Evolutionary conservation across 306 rosid genomes (phyloP), one percentile per base, ranked within the genome.

Genomic region (Lathyrus aphaca): DNA sequence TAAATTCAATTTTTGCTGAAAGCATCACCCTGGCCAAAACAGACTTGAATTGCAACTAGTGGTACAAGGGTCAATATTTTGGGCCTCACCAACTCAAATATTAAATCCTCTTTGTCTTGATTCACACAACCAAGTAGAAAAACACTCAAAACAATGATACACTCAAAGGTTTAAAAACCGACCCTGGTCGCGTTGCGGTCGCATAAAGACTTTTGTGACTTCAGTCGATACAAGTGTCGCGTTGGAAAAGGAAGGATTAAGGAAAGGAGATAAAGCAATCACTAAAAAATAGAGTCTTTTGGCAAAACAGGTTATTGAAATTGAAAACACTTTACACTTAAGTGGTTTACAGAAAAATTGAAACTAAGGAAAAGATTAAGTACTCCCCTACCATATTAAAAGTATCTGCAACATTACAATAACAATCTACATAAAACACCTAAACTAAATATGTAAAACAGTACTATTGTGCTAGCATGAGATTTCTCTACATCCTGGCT

Each of bases 391-490:
- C 56, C 19, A 10, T 45, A 37, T 63, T 53, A 58, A 40, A 64
- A 40, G 5, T 14, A 5, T 60, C 48, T 73, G 64, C 74, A 77
- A 8, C 3, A 29, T 2, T 14, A 48, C 44, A 63, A 5, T 46
- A 8, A 40, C 37, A 62, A 1, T 56, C 4, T 25, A 19, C 19
- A 61, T 11, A 23, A 18, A 39, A 39, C 13, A 27, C 18, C 11
- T 29, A 64, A 38, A 66, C 86, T 83, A 83, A 71, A 32, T 73
- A 65, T 62, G 72, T 37, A 89, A 80, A 64, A 82, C 87, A 14
- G 83, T 86, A 64, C 72, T 80, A 45, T 10, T 75, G 61, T 72
- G 43, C 45, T 12, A 80, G 67, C 54, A 15, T 51, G 48, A 48
- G 72, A 19, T 7, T 58, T 71, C 14, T 75, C 87, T 65, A 57